phyloP scores from a whole-genome alignment of 495 filamentous ascomycete genomes.

The Glutinoglossum americanum region DNA sequence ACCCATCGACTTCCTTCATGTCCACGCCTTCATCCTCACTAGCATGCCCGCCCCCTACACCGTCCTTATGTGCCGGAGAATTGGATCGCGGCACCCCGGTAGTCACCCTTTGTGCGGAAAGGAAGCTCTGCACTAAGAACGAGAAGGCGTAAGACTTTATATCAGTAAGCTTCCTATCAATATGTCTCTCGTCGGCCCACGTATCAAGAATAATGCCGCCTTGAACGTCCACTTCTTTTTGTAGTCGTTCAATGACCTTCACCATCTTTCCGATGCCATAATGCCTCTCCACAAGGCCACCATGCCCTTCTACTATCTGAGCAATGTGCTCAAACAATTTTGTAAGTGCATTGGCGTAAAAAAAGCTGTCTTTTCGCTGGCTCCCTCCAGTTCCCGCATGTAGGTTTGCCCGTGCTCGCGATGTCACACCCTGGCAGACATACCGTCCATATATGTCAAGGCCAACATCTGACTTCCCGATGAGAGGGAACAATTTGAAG shows the following conservation, averaged over 20 bases:
- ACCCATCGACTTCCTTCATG: constrained; percentile 78
- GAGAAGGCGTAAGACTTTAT: constrained; percentile 94
- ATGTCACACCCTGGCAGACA: constrained; percentile 81
- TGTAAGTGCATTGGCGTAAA: constrained; percentile 80
- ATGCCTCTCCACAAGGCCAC: constrained; percentile 72
- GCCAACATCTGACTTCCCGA: constrained; percentile 73
- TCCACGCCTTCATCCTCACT: constrained; percentile 81
- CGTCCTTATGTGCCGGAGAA: constrained; percentile 42
- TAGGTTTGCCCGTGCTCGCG: constrained; percentile 57
- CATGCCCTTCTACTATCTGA: constrained; percentile 81
- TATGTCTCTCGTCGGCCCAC: constrained; percentile 70
- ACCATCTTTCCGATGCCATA: constrained; percentile 85
- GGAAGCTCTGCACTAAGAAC: constrained; percentile 85
- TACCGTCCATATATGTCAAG: constrained; percentile 88
- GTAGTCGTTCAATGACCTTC: constrained; percentile 83
- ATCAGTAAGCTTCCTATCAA: constrained; percentile 75
- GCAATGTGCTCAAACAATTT: constrained; percentile 94
- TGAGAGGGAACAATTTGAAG: constrained; percentile 93
- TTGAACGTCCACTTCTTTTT: constrained; percentile 87
- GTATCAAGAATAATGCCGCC: constrained; percentile 94
- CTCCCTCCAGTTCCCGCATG: constrained; percentile 35
- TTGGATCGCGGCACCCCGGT: constrained; percentile 22
- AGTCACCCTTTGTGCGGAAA: constrained; percentile 34
- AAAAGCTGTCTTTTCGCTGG: constrained; percentile 51
- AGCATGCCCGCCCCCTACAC: constrained; percentile 24